Percentiles rank a stretch among this genome's conserved stretches.
These are phyloP conservation scores for Ceratobasidium sp. DNA, from an alignment of 1,284 basidiomycete genomes.

Conservation along the genomic window DNA sequence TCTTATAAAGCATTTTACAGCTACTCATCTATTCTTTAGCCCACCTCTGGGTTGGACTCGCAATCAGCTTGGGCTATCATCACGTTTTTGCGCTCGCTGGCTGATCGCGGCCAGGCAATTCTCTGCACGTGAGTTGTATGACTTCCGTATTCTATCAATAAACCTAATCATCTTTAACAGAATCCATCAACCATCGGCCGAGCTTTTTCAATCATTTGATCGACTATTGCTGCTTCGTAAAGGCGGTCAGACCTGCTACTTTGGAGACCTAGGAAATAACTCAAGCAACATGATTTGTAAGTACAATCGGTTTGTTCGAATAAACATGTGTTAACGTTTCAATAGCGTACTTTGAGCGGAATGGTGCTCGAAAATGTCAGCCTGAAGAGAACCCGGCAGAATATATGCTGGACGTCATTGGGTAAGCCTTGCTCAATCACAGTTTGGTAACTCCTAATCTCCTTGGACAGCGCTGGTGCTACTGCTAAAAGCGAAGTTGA, in stretches of 20 bases:
- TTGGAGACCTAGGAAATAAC: conserved; percentile 78
- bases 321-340: neutral
- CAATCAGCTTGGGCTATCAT: conserved; percentile 92
- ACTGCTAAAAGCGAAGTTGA: conserved; percentile 41
- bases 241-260: conserved; percentile 84
- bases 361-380: conserved; percentile 70
- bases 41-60: conserved; percentile 88
- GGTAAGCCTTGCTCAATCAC: conserved; percentile 36
- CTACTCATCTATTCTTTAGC: conserved; percentile 53
- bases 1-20: neutral
- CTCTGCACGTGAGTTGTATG: conserved; percentile 63
- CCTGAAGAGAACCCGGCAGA: conserved; percentile 62
- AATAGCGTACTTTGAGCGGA: conserved; percentile 72
- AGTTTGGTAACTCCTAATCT: conserved; percentile 57
- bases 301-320: neutral
- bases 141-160: neutral
- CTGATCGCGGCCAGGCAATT: conserved; percentile 84
- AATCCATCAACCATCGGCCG: conserved; percentile 85
- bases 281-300: conserved; percentile 67
- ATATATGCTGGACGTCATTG: conserved; percentile 57
- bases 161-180: conserved; percentile 59
- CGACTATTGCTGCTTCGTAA: conserved; percentile 67
- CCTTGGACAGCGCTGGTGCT: conserved; percentile 27
- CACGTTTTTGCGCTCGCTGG: conserved; percentile 84
- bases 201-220: conserved; percentile 82